Conservation (phyloP, 495 filamentous ascomycete genomes). For the Tuber borchii region DNA sequence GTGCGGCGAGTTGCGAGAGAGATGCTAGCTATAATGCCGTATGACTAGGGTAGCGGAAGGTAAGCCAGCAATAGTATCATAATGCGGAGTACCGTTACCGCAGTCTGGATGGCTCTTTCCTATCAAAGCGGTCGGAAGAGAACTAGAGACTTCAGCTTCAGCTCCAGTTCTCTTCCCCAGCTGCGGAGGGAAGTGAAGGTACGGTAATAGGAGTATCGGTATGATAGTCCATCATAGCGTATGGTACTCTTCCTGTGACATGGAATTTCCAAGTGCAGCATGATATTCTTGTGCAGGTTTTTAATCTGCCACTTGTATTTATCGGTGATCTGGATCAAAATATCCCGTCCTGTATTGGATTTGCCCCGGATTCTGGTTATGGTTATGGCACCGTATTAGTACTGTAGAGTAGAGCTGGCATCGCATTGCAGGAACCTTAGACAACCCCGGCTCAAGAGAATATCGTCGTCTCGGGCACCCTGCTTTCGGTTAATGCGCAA, state of each 20-base stretch:
- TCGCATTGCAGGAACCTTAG: constrained; percentile 4
- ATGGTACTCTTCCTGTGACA: background rate
- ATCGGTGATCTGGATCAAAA: background rate
- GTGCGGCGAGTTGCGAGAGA: background rate
- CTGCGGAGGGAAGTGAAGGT: background rate
- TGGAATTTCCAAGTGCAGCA: background rate
- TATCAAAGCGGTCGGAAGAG: background rate
- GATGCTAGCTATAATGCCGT: background rate
- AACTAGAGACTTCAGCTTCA: background rate
- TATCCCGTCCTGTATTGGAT: background rate
- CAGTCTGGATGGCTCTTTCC: background rate
- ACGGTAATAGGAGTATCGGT: background rate
- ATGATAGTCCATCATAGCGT: background rate
- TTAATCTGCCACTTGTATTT: background rate
- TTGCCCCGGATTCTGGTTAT: constrained; percentile 10
- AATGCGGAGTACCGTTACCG: background rate
- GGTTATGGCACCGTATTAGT: background rate
- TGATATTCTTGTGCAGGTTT: background rate
- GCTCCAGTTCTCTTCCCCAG: background rate
- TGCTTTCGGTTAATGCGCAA: constrained; percentile 2
- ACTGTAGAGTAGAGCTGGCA: background rate
- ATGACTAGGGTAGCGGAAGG: background rate
- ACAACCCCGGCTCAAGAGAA: background rate
- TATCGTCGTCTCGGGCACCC: constrained; percentile 4
- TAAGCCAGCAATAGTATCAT: background rate